Percentiles rank a stretch among this genome's conserved stretches.
Evolutionary conservation across 345 rosid genomes (phyloP).

Genomic region (Gossypium herbaceum): DNA sequence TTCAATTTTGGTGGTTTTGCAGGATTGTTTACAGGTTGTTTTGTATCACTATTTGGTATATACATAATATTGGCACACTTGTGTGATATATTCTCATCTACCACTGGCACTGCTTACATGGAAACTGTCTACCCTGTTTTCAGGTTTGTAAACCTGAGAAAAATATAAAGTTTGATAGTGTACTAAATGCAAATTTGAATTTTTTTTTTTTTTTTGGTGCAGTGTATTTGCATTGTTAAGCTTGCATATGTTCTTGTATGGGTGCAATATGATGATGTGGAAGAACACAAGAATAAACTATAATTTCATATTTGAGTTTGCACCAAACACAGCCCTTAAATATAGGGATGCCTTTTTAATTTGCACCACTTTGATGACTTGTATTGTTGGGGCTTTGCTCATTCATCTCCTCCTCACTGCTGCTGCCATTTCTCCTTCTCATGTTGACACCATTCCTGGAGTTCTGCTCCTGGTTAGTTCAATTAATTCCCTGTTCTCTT

Average conservation of each 20-base stretch:
- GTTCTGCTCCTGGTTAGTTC: slow-evolving; percentile 58
- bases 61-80: slow-evolving; percentile 81
- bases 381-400: slow-evolving; percentile 75
- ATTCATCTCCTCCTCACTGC: slow-evolving; percentile 71
- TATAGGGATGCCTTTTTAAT: slow-evolving; percentile 83
- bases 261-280: slow-evolving; percentile 94
- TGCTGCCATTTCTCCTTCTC: slow-evolving; percentile 39
- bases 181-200: too few relatives aligned
- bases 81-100: slow-evolving; percentile 59
- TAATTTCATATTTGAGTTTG: slow-evolving; percentile 79
- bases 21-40: slow-evolving; percentile 91
- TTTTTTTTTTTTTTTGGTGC: slow-evolving; percentile 18
- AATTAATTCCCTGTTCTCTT: neutral
- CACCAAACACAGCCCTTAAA: slow-evolving; percentile 69
- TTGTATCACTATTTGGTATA: slow-evolving; percentile 68
- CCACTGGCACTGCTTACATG: slow-evolving; percentile 44
- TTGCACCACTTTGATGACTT: slow-evolving; percentile 83
- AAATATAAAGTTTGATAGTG: too few relatives aligned
- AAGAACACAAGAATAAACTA: slow-evolving; percentile 72
- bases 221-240: slow-evolving; percentile 83
- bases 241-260: slow-evolving; percentile 90
- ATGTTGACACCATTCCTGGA: slow-evolving; percentile 83
- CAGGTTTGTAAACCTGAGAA: slow-evolving; percentile 44
- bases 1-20: slow-evolving; percentile 19
- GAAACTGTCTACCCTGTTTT: slow-evolving; percentile 91